These are phyloP conservation scores for Blastocystis sp. DNA, from an alignment of 352 stramenopile species.

Conservation along the genomic window DNA sequence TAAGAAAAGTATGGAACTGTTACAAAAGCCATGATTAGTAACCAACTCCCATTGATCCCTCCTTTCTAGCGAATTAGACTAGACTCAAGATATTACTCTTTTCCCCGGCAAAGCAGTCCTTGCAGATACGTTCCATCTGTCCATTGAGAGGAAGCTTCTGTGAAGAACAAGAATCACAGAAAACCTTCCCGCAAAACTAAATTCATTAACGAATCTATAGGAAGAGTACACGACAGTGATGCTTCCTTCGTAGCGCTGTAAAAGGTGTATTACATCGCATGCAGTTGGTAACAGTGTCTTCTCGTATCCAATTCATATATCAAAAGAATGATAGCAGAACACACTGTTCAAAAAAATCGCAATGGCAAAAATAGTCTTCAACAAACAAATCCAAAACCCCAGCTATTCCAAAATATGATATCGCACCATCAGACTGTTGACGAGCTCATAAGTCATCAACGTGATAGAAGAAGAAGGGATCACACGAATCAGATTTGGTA, in stretches of 20 bases:
- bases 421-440: neutral
- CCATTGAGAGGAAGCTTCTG: constrained; percentile 22
- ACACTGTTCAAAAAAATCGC: neutral
- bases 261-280: constrained; percentile 54
- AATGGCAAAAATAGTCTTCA: neutral
- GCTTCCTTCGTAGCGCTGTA: constrained; percentile 52
- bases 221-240: constrained; percentile 43
- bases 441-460: constrained; percentile 60
- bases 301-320: constrained; percentile 55
- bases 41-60: constrained; percentile 52
- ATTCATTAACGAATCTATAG: neutral
- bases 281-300: constrained; percentile 48
- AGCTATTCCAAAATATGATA: constrained; percentile 25
- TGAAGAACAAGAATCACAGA: constrained; percentile 55
- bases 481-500: constrained; percentile 49
- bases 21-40: constrained; percentile 58
- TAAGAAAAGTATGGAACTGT: neutral
- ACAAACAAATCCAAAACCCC: constrained; percentile 33
- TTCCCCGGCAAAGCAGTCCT: constrained; percentile 27
- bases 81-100: neutral
- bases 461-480: constrained; percentile 55
- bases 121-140: constrained; percentile 43
- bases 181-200: constrained; percentile 58
- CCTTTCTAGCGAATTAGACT: neutral
- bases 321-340: neutral